phyloP scores from a whole-genome alignment of 2,329 filamentous ascomycete genomes.

The Dryadomyces quercus-mongolicae region DNA sequence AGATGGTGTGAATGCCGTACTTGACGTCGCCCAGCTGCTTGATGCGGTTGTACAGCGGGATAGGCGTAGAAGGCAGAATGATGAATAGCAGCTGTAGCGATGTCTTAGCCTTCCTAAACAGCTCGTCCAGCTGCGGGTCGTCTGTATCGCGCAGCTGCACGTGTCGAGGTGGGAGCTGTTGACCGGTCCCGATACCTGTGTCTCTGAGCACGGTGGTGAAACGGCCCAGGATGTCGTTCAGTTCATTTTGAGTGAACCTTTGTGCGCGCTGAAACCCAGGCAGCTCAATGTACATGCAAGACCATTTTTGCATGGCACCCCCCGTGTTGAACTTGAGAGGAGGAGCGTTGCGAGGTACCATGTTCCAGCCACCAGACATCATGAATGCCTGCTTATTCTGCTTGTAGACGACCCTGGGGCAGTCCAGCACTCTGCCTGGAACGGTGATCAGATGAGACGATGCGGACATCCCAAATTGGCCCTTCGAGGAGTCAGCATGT shows the following conservation, averaged over 20 bases:
- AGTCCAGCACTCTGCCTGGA: constrained; percentile 43
- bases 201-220: constrained; percentile 6
- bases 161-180: neutral
- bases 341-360: constrained; percentile 22
- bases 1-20: constrained; percentile 57
- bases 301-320: constrained; percentile 28
- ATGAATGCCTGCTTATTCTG: constrained; percentile 14
- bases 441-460: constrained; percentile 45
- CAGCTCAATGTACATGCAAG: constrained; percentile 16
- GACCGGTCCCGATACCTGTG: constrained; percentile 7
- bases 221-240: neutral
- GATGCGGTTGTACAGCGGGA: constrained; percentile 47
- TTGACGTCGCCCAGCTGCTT: constrained; percentile 58
- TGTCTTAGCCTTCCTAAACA: neutral
- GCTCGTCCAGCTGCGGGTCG: constrained; percentile 2
- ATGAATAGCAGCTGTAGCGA: constrained; percentile 38
- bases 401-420: constrained; percentile 33
- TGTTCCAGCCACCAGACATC: constrained; percentile 44
- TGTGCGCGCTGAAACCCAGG: constrained; percentile 4
- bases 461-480: constrained; percentile 36
- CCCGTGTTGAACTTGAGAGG: constrained; percentile 32
- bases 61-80: constrained; percentile 37
- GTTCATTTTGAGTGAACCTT: neutral
- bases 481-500: constrained; percentile 16
- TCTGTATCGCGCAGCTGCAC: neutral